Percentiles rank a stretch among this genome's conserved stretches.
Evolutionary conservation across 768 basidiomycete species (phyloP).

Genomic region (Gymnopilus dilepis): DNA sequence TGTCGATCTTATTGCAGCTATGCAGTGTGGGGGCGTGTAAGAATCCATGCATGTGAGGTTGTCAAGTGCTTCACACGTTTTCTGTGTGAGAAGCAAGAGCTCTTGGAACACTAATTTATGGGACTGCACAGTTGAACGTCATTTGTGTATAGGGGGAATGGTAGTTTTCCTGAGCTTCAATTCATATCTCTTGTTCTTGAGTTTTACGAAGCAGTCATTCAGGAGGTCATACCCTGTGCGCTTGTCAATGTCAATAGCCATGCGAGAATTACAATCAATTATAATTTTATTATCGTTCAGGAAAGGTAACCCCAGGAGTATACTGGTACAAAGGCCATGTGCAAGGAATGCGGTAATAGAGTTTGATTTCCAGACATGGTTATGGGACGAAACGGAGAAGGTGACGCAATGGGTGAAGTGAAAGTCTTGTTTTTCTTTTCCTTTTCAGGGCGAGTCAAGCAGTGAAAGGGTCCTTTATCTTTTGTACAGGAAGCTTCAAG

Average conservation of each 20-base stretch:
- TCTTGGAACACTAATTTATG: not conserved
- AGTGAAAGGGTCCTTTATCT: constrained; percentile 4
- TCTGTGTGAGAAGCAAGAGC: not conserved
- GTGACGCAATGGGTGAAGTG: constrained; percentile 2
- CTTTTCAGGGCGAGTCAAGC: constrained; percentile 7
- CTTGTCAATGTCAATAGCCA: constrained; percentile 17
- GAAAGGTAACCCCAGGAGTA: constrained; percentile 15
- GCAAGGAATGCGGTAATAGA: constrained; percentile 17
- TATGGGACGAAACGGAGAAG: constrained; percentile 5
- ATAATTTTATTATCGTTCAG: constrained; percentile 12
- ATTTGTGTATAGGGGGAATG: not conserved
- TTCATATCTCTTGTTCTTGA: not conserved
- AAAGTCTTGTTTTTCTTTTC: not conserved
- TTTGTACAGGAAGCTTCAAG: not conserved
- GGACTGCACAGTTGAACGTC: too few species aligned
- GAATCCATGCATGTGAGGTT: not conserved
- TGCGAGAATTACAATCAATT: not conserved
- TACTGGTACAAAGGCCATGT: constrained; percentile 9
- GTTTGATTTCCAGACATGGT: constrained; percentile 10
- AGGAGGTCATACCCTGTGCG: constrained; percentile 14
- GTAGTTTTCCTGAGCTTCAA: not conserved
- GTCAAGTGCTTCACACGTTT: not conserved
- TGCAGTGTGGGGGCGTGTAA: not conserved
- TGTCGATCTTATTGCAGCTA: not conserved
- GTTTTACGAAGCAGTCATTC: not conserved